Conservation (phyloP, 441 rosid genomes). For the Gossypium schwendimanii region DNA sequence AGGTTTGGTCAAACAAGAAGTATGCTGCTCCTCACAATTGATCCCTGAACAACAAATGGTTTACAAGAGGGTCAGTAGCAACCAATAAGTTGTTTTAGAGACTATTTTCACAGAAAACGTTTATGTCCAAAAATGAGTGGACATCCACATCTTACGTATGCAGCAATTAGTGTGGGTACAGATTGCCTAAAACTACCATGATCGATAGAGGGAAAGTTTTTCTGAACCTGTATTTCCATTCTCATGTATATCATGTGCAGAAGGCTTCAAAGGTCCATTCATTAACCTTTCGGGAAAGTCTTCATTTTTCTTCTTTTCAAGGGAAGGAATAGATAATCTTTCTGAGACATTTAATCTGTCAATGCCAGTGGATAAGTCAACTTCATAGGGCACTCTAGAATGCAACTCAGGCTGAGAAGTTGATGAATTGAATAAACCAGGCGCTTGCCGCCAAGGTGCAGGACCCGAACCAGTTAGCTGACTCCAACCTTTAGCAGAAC, state of each 20-base stretch:
- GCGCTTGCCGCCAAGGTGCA: slow-evolving; percentile 74
- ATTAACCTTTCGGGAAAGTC: slow-evolving; percentile 50
- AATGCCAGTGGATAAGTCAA: slow-evolving; percentile 37
- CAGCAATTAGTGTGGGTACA: neutral
- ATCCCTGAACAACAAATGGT: slow-evolving; percentile 41
- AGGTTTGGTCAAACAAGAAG: slow-evolving; percentile 36
- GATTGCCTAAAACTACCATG: neutral
- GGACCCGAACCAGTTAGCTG: slow-evolving; percentile 74
- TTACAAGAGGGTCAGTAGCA: slow-evolving; percentile 14
- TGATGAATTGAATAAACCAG: slow-evolving; percentile 57
- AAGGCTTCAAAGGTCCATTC: slow-evolving; percentile 50
- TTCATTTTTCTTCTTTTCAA: slow-evolving; percentile 54
- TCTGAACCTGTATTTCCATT: slow-evolving; percentile 59
- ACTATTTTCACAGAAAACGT: neutral
- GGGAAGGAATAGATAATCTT: slow-evolving; percentile 34
- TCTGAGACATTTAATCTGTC: slow-evolving; percentile 40
- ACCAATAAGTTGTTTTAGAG: neutral
- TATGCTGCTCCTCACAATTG: slow-evolving; percentile 40
- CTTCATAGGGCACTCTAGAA: slow-evolving; percentile 42
- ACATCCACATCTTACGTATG: neutral
- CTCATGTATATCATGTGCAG: slow-evolving; percentile 37
- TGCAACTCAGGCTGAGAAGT: slow-evolving; percentile 52
- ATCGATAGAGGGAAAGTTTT: slow-evolving; percentile 8
- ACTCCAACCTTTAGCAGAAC: slow-evolving; percentile 53
- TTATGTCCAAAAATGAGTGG: neutral